phyloP scores from a whole-genome alignment of 108 stramenopile genomes.

The Nannochloropsis granulata region DNA sequence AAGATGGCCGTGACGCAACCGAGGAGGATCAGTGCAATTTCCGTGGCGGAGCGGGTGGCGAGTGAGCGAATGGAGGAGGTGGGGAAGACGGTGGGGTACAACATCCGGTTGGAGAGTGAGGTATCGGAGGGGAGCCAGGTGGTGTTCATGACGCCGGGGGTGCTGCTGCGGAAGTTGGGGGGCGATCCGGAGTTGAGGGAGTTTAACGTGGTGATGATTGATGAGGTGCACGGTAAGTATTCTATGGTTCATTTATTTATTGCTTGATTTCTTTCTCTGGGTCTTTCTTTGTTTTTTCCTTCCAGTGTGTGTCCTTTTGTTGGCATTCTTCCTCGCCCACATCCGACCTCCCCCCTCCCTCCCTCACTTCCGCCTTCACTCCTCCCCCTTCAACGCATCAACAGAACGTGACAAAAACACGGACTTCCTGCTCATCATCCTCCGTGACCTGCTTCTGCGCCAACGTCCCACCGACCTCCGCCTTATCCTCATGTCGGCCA shows the following conservation, averaged over 20 bases:
- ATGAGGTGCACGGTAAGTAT: constrained; percentile 18
- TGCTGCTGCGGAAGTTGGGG: constrained; percentile 30
- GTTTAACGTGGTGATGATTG: constrained; percentile 34
- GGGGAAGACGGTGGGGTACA: background rate
- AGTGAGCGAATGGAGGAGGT: constrained; percentile 13
- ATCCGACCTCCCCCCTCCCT: no score
- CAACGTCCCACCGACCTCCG: constrained; percentile 39
- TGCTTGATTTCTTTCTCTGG: no score
- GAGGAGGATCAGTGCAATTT: constrained; percentile 45
- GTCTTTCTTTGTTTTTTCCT: no score
- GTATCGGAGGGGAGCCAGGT: background rate
- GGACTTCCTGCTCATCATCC: constrained; percentile 41
- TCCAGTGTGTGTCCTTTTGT: no score
- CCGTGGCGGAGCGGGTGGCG: constrained; percentile 36
- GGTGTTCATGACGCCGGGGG: constrained; percentile 36
- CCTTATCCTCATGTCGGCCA: constrained; percentile 79
- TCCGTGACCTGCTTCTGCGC: constrained; percentile 14
- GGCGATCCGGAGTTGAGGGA: constrained; percentile 22
- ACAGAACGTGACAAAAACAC: constrained; percentile 39
- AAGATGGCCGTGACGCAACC: constrained; percentile 70
- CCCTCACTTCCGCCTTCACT: background rate
- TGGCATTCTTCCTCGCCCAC: no score
- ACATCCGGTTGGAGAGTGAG: background rate
- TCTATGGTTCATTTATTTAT: background rate
- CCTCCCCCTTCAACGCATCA: background rate